Evolutionary conservation across 345 rosid genomes (phyloP).

Genomic region (Angophora floribunda): DNA sequence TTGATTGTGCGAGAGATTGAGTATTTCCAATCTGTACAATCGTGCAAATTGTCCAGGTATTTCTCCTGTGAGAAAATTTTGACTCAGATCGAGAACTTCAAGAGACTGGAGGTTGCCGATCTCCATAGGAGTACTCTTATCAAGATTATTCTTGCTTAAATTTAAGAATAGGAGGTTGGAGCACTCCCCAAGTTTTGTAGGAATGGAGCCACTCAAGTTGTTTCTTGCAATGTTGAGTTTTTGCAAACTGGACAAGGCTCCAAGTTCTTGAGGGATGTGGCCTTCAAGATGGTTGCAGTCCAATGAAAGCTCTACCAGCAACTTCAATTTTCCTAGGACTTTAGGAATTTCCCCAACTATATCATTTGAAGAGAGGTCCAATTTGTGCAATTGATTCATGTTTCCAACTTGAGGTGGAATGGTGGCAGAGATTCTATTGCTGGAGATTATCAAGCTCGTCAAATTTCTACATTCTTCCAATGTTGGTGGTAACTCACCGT

Average conservation of each 20-base stretch:
- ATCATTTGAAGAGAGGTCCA: background rate
- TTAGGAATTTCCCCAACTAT: background rate
- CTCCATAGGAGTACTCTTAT: background rate
- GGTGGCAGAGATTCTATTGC: background rate
- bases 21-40: background rate
- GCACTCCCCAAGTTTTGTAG: background rate
- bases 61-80: background rate
- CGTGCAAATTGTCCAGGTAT: background rate
- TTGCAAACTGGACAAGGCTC: background rate
- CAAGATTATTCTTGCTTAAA: constrained; percentile 15
- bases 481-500: background rate
- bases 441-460: background rate
- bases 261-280: constrained; percentile 8
- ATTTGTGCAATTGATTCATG: background rate
- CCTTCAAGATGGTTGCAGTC: constrained; percentile 7
- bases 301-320: background rate
- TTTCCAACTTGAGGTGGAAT: background rate
- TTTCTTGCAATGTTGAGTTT: constrained; percentile 11
- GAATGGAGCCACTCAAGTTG: constrained; percentile 2
- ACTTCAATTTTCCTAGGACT: constrained; percentile 4
- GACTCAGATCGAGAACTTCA: background rate
- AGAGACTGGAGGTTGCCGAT: background rate
- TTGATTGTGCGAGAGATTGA: too few relatives aligned
- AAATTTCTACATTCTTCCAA: background rate
- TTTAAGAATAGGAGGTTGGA: background rate